Evolutionary conservation across 208 protist species (phyloP).

Genomic region (Herpetomonas samuelpessoai): DNA sequence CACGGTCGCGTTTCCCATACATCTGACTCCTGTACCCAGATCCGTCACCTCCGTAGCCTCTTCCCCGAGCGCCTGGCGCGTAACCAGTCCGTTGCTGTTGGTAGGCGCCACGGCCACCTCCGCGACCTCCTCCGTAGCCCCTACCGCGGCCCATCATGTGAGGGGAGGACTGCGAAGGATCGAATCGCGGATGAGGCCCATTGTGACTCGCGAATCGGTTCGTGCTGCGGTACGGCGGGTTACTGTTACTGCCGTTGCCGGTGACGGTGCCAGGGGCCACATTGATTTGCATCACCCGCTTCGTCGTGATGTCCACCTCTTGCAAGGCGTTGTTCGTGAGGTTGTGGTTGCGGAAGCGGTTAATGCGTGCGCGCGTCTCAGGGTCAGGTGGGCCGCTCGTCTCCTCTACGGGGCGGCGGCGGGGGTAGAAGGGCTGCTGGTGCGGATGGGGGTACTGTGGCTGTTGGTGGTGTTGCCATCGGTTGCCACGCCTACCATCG

Average conservation of each 20-base stretch:
- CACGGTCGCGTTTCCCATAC: too few relatives aligned
- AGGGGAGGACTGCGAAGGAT: too few relatives aligned
- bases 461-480: too few relatives aligned
- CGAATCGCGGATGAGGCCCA: too few relatives aligned
- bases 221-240: constrained; percentile 8
- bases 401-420: too few relatives aligned
- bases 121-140: constrained; percentile 7
- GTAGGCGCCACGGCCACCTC: neutral
- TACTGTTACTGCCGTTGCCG: neutral
- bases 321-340: constrained; percentile 65
- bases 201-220: constrained; percentile 11
- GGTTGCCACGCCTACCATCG: too few relatives aligned
- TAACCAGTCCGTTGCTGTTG: too few relatives aligned
- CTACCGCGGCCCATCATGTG: constrained; percentile 3
- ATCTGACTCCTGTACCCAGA: too few relatives aligned
- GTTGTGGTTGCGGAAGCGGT: constrained; percentile 37
- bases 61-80: too few relatives aligned
- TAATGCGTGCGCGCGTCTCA: constrained; percentile 21
- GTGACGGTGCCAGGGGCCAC: constrained; percentile 12
- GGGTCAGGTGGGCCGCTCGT: neutral
- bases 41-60: too few relatives aligned
- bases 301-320: constrained; percentile 71
- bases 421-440: too few relatives aligned
- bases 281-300: constrained; percentile 45
- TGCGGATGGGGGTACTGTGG: too few relatives aligned